Conservation (phyloP, 108 stramenopile species). For the Aurantiochytrium sp. region DNA sequence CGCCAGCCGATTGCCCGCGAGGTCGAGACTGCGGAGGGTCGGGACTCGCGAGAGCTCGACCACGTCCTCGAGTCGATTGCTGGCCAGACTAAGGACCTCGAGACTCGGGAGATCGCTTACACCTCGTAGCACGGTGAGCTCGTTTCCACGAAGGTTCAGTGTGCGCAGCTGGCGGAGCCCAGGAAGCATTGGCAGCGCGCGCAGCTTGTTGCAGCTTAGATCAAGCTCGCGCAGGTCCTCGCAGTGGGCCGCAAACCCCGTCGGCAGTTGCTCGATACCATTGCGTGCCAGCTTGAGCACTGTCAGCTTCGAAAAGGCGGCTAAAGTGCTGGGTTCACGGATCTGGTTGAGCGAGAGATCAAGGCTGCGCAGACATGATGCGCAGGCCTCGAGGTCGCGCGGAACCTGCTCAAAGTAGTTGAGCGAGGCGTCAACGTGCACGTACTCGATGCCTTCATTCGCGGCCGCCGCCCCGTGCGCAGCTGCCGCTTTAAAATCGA, state of each 20-base stretch:
- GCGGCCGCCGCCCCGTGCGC: too few species aligned
- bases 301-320: neutral
- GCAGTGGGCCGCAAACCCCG: neutral
- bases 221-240: neutral
- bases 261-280: neutral
- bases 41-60: neutral
- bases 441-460: neutral
- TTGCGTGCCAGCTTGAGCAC: neutral
- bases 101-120: neutral
- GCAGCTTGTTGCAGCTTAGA: neutral
- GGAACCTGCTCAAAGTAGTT: conserved; percentile 6
- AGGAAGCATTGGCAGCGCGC: neutral
- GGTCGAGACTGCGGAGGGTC: neutral
- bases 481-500: neutral
- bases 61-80: neutral
- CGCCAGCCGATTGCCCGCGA: neutral
- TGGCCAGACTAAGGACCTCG: neutral
- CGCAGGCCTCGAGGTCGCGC: neutral
- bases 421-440: neutral
- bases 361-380: neutral
- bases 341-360: conserved; percentile 1
- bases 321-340: neutral
- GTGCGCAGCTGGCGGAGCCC: neutral
- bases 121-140: neutral
- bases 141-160: neutral